phyloP scores from a whole-genome alignment of 768 basidiomycete genomes.

The Myochromella boudieri region DNA sequence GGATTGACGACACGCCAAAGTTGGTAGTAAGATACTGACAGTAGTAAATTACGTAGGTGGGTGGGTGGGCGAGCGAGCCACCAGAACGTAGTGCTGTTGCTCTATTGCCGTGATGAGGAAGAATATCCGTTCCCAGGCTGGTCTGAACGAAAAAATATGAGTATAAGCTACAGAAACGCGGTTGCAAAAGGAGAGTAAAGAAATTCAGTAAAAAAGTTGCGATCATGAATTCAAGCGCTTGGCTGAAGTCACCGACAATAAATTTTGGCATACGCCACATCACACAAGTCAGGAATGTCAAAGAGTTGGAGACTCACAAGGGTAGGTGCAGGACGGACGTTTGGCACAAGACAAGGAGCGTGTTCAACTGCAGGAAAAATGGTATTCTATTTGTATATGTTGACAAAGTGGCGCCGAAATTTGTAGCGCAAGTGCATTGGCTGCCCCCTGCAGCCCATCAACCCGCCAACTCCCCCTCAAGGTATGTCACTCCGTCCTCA shows the following conservation, averaged over 20 bases:
- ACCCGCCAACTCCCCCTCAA: slow-evolving; percentile 58
- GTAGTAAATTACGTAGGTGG: slow-evolving; percentile 16
- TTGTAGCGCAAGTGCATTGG: slow-evolving; percentile 20
- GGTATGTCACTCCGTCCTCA: slow-evolving; percentile 50
- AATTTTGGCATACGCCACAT: slow-evolving; percentile 58
- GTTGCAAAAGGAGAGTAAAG: slow-evolving; percentile 9
- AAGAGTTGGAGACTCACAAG: slow-evolving; percentile 27
- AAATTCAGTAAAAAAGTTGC: slow-evolving; percentile 47
- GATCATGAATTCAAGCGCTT: slow-evolving; percentile 40
- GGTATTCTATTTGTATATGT: slow-evolving; percentile 26
- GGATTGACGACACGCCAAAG: slow-evolving; percentile 11
- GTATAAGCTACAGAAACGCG: slow-evolving; percentile 9
- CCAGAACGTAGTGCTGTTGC: neutral
- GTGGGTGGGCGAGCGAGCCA: neutral
- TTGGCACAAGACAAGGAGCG: slow-evolving; percentile 6
- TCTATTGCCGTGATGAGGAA: neutral
- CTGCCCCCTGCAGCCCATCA: slow-evolving; percentile 30
- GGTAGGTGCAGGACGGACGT: slow-evolving; percentile 13
- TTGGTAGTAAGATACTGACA: slow-evolving; percentile 14
- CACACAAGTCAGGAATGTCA: slow-evolving; percentile 27
- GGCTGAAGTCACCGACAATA: slow-evolving; percentile 67
- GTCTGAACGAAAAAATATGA: neutral
- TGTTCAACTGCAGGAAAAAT: slow-evolving; percentile 8
- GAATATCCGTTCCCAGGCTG: too few species aligned
- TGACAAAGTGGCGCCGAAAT: slow-evolving; percentile 29